Evolutionary conservation across 75 land plant genomes (phyloP).

Genomic region (Cryptomeria japonica): DNA sequence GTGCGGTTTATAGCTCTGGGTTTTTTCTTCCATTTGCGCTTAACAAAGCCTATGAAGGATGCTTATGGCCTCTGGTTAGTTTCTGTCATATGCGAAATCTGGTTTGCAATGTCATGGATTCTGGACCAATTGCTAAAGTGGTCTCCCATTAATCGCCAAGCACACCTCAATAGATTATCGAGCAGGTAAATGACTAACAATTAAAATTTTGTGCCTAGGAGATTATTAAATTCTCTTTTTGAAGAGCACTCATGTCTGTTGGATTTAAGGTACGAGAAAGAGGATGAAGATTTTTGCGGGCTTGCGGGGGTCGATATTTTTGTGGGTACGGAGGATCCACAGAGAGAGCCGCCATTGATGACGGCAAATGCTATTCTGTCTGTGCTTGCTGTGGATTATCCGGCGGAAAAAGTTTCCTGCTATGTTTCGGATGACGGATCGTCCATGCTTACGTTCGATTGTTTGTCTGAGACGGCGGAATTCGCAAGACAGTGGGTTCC

Average conservation of each 20-base stretch:
- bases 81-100: constrained; percentile 61
- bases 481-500: constrained; percentile 69
- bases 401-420: constrained; percentile 70
- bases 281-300: constrained; percentile 39
- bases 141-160: constrained; percentile 65
- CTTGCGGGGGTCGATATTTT: constrained; percentile 51
- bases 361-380: constrained; percentile 60
- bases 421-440: constrained; percentile 77
- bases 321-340: constrained; percentile 60
- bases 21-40: constrained; percentile 49
- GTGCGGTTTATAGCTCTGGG: constrained; percentile 44
- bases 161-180: constrained; percentile 62
- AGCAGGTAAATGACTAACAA: constrained; percentile 27
- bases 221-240: neutral
- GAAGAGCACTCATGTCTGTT: neutral
- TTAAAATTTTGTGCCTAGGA: neutral
- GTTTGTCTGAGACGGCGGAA: constrained; percentile 57
- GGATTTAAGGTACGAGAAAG: constrained; percentile 39
- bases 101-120: constrained; percentile 73
- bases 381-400: constrained; percentile 61
- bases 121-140: constrained; percentile 71
- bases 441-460: constrained; percentile 52
- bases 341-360: constrained; percentile 65
- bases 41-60: constrained; percentile 48
- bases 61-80: constrained; percentile 55